Evolutionary conservation across 495 filamentous ascomycete species (phyloP).

Genomic region (Aspergillus steynii): DNA sequence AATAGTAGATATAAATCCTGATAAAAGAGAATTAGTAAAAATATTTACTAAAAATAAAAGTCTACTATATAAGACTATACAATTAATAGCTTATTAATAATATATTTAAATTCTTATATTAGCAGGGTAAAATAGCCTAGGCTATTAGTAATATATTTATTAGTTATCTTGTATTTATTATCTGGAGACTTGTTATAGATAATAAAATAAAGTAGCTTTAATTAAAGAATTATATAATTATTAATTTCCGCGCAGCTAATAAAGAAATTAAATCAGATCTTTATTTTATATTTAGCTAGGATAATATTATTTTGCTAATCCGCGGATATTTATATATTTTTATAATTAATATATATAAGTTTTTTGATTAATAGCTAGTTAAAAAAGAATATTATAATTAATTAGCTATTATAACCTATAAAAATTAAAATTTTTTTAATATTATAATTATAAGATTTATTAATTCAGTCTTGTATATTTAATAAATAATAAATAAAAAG

Average conservation of each 20-base stretch:
- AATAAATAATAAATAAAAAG: conserved; percentile 1
- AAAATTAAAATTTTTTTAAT: background rate
- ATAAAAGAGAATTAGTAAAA: background rate
- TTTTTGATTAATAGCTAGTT: conserved; percentile 1
- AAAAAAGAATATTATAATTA: too few relatives aligned
- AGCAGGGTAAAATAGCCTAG: background rate
- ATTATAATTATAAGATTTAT: conserved; percentile 7
- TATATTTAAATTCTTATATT: background rate
- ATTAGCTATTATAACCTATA: background rate
- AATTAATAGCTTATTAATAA: background rate
- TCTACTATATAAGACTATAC: background rate
- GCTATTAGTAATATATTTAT: background rate
- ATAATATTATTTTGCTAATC: background rate
- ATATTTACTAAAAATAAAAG: background rate
- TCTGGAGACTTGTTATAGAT: background rate
- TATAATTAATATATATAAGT: background rate
- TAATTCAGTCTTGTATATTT: conserved; percentile 4
- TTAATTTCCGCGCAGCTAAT: background rate
- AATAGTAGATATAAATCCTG: too few relatives aligned
- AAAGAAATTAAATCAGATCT: background rate
- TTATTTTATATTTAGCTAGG: background rate
- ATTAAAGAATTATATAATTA: background rate
- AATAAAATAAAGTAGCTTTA: background rate
- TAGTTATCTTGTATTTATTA: background rate
- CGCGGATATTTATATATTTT: background rate